Evolutionary conservation across 2,329 filamentous ascomycete species (phyloP).

Genomic region (Lecanosticta acicola): DNA sequence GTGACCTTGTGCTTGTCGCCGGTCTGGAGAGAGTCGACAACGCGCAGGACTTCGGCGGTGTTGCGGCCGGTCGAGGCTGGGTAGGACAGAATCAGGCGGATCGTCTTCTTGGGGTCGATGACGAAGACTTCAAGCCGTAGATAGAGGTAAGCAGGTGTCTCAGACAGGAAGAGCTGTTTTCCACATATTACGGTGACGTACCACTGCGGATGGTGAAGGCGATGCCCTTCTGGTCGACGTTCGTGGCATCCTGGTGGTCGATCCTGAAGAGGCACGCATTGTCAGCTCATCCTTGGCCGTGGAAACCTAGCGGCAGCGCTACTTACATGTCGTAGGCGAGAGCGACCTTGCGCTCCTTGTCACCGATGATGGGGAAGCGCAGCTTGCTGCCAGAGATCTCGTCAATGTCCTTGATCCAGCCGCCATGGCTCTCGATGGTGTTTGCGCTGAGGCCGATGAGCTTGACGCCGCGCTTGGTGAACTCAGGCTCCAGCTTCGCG

Average conservation of each 20-base stretch:
- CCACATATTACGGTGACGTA: too few species aligned
- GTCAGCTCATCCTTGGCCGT: constrained; percentile 2
- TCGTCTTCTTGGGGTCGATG: constrained; percentile 61
- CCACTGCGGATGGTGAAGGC: constrained; percentile 60
- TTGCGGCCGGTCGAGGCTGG: constrained; percentile 56
- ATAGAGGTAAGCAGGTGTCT: too few species aligned
- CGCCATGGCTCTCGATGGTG: constrained; percentile 46
- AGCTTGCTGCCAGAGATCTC: constrained; percentile 46
- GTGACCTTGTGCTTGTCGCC: constrained; percentile 57
- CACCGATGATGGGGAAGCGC: constrained; percentile 49
- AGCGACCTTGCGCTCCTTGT: constrained; percentile 49
- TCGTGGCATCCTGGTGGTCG: constrained; percentile 52
- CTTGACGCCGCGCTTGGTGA: constrained; percentile 57
- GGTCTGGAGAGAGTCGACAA: constrained; percentile 49
- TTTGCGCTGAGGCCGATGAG: constrained; percentile 54
- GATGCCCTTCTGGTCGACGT: constrained; percentile 52
- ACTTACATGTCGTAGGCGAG: constrained; percentile 48
- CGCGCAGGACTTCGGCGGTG: constrained; percentile 49
- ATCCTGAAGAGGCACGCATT: constrained; percentile 33
- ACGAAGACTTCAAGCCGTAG: too few species aligned
- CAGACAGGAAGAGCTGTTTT: too few species aligned
- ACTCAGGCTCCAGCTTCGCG: constrained; percentile 59
- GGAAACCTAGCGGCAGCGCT: not conserved
- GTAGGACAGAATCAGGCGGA: constrained; percentile 56
- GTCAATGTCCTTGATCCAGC: constrained; percentile 50